A percentile compares a stretch with the other conserved stretches of the same genome.
Evolutionary conservation across 352 stramenopile species (phyloP).

Genomic region (Phytophthora boehmeriae): DNA sequence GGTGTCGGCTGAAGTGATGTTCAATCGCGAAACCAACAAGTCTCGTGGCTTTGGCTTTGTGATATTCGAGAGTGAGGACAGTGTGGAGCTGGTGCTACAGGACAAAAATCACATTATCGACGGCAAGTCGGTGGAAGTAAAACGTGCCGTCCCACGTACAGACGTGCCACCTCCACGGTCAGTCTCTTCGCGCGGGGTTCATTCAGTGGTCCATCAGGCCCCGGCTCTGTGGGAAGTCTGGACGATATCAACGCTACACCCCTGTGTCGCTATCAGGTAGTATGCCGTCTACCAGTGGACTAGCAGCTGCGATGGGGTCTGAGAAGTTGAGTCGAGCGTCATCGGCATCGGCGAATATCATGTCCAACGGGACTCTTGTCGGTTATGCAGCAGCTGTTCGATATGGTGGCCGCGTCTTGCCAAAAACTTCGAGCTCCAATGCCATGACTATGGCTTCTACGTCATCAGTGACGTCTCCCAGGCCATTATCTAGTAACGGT

Average conservation of each 20-base stretch:
- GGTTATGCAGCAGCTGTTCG: slow-evolving; percentile 86
- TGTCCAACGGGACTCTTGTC: slow-evolving; percentile 57
- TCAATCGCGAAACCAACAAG: slow-evolving; percentile 95
- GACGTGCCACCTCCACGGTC: slow-evolving; percentile 79
- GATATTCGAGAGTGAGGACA: slow-evolving; percentile 91
- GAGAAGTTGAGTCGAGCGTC: slow-evolving; percentile 33
- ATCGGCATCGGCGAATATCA: slow-evolving; percentile 39
- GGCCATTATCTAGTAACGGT: slow-evolving; percentile 34
- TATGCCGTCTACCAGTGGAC: slow-evolving; percentile 35
- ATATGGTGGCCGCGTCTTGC: slow-evolving; percentile 54
- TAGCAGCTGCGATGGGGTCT: slow-evolving; percentile 37
- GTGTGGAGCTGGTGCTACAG: slow-evolving; percentile 87
- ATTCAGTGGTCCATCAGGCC: slow-evolving; percentile 78
- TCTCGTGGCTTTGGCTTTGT: slow-evolving; percentile 94
- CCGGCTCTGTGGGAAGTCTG: slow-evolving; percentile 73
- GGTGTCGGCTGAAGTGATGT: slow-evolving; percentile 94
- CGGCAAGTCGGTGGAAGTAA: slow-evolving; percentile 91
- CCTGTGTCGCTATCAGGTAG: slow-evolving; percentile 72
- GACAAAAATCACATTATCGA: slow-evolving; percentile 92
- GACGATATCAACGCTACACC: slow-evolving; percentile 64
- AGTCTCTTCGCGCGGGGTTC: slow-evolving; percentile 76
- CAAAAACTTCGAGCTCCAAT: slow-evolving; percentile 47
- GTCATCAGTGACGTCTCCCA: slow-evolving; percentile 38
- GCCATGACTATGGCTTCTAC: slow-evolving; percentile 32
- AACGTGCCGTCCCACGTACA: slow-evolving; percentile 83